Evolutionary conservation across 2,329 filamentous ascomycete genomes (phyloP), one percentile per base, ranked within the genome.

Genomic region (Pseudocercospora fuligena): DNA sequence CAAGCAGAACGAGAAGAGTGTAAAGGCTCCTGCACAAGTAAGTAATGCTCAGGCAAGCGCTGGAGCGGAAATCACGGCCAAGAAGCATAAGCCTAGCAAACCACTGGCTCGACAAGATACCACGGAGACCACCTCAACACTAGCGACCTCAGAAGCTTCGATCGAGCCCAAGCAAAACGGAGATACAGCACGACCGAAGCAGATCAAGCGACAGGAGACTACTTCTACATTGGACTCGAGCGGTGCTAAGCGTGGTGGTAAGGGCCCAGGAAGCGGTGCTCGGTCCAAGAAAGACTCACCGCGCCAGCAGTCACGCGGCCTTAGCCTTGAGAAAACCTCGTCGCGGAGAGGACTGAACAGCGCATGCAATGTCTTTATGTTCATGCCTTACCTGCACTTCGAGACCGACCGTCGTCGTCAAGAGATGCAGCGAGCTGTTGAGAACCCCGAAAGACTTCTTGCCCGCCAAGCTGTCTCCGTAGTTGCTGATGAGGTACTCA

Each of bases 321-420:
- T 63, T 4, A 63, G 43, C 25, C 31, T 63, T 4, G 63, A 63
- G 25, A 69, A 66, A 25, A 58, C 62, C 5, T 57, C 62, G 16
- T 64, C 51, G 3, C 60, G 56, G 36, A 61, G 29, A 58, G 57
- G 60, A 40, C 7, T 59, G 16, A 54, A 66, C 36, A 53, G 58
- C 36, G 58, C 60, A 31, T 69, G 76, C 60, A 78, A 81, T 72
- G 70, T 83, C 65, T 76, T 78, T 74, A 69, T 83, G 66, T 85
- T 88, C 78, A 89, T 90, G 56, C 88, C 88, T 0, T 90, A 89
- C 71, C 77, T 90, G 3, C 88, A 90, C 73, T 90, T 89, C 60
- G 88, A 90, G 72, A 88, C 87, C 0, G 82, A 88, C 56, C 79
- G 83, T 60, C 60, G 69, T 12, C 66, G 67, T 3, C 65, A 64